Conservation (phyloP, 352 stramenopile genomes). For the Phytophthora nicotianae region DNA sequence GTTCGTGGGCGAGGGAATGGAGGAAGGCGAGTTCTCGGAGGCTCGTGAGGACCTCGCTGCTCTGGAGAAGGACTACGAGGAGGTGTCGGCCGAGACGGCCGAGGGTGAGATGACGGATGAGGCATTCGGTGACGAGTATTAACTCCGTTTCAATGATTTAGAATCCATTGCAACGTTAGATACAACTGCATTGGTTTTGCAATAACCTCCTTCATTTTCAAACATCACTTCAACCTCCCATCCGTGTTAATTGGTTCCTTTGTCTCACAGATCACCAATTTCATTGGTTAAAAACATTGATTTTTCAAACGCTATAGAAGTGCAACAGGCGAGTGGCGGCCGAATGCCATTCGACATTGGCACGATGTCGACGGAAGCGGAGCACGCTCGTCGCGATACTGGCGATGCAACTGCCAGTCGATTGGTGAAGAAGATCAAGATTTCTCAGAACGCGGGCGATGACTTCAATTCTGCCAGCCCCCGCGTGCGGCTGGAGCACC, state of each 20-base stretch:
- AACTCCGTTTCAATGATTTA: too few species aligned
- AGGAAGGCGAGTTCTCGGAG: slow-evolving; percentile 99
- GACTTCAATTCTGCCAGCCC: neutral
- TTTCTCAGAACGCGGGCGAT: slow-evolving; percentile 5
- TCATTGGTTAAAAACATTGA: slow-evolving; percentile 19
- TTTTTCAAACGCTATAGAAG: slow-evolving; percentile 27
- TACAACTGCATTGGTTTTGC: neutral
- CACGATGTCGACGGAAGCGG: slow-evolving; percentile 18
- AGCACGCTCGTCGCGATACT: slow-evolving; percentile 12
- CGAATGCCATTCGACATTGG: slow-evolving; percentile 25
- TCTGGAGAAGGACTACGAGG: slow-evolving; percentile 96
- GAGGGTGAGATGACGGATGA: slow-evolving; percentile 96
- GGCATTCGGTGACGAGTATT: slow-evolving; percentile 91
- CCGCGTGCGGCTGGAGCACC: slow-evolving; percentile 53
- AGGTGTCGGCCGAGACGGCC: slow-evolving; percentile 98
- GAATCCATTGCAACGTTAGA: too few species aligned
- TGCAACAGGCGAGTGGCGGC: slow-evolving; percentile 31
- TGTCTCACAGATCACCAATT: neutral
- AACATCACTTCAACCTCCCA: neutral
- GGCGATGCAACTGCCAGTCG: slow-evolving; percentile 23
- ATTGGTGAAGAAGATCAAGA: slow-evolving; percentile 40
- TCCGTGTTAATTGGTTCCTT: slow-evolving; percentile 2
- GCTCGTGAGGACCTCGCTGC: slow-evolving; percentile 94
- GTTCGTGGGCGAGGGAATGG: slow-evolving; percentile 99
- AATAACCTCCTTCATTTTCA: too few species aligned